A percentile compares a stretch with the other conserved stretches of the same genome.
These are phyloP conservation scores for Cyamopsis tetragonoloba DNA, from an alignment of 306 rosid genomes.

Conservation along the genomic window DNA sequence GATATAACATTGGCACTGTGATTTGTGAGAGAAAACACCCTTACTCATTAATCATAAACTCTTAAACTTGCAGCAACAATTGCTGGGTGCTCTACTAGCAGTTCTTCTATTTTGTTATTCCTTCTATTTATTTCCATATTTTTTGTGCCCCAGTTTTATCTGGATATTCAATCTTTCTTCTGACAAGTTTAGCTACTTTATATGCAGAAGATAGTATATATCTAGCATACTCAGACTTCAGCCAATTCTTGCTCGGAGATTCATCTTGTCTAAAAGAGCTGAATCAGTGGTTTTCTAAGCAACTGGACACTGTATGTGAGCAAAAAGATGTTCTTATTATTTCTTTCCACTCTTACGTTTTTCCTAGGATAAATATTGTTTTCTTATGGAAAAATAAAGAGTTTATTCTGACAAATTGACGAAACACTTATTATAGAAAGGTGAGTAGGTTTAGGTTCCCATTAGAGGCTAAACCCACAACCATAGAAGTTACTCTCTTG, in stretches of 20 bases:
- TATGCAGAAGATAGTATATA: slow-evolving; percentile 85
- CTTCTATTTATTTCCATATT: background rate
- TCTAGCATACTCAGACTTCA: slow-evolving; percentile 88
- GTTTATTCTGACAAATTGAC: background rate
- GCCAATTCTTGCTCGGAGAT: slow-evolving; percentile 80
- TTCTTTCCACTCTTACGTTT: background rate
- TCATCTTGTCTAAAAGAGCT: slow-evolving; percentile 80
- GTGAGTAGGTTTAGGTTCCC: background rate
- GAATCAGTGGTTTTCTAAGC: slow-evolving; percentile 95
- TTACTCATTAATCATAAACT: background rate
- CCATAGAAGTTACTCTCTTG: background rate
- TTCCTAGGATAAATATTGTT: background rate
- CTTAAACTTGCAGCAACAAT: background rate
- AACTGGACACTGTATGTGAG: slow-evolving; percentile 76
- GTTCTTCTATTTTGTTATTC: background rate
- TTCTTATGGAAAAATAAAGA: background rate
- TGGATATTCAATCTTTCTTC: slow-evolving; percentile 13
- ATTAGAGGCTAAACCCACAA: background rate
- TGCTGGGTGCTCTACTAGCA: background rate
- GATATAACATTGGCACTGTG: background rate
- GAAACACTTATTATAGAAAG: background rate
- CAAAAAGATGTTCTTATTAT: background rate
- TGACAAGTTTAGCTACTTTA: slow-evolving; percentile 30
- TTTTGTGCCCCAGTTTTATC: background rate
- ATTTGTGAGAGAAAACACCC: background rate